Evolutionary conservation across 73 alveolate species (phyloP), one percentile per base, ranked within the genome.

Genomic region (Effrenium voratum): DNA sequence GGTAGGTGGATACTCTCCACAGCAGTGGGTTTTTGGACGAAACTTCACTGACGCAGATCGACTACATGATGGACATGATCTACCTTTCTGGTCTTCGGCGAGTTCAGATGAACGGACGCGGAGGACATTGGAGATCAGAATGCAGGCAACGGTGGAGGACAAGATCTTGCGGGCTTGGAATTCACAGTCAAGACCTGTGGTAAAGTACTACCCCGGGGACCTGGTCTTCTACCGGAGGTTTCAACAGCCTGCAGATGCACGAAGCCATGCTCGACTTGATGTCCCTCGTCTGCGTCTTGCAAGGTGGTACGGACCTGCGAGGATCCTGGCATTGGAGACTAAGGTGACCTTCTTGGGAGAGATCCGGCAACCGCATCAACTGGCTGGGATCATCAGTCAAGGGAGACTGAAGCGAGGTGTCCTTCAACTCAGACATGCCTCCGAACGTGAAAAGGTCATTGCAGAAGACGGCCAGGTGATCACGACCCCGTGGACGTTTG

Each of bases 291-390:
- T n/a, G 19, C 32, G 66, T 0, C 40, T 55, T 0, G 73, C 93
- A 0, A 38, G n/a, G n/a, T n/a, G 93, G 77, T 83, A 50, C 38
- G 93, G 93, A 12, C 93, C 93, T 0, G 93, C 77, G 34, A 2
- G 93, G 38, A 40, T 49, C 47, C 36, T 83, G 55, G 93, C 93
- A 10, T 0, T 34, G 41, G 93, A 82, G 93, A 82, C 93, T 10
- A 82, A 83, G 41, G 93, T 49, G 36, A 49, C 55, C 73, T 55
- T 16, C 26, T 75, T 36, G 26, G 93, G 76, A 30, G 45, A 79
- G 19, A 66, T 79, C 40, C 60, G 93, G 15, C 73, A 52, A 34
- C 93, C 93, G 5, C 52, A 32, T 16, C 26, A 8, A 36, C 24
- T 34, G 12, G 93, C 76, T 0, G 47, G 93, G 93, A 36, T 83